Base-by-base conservation (phyloP, 768 basidiomycete species). In the Exsudoporus frostii region DNA sequence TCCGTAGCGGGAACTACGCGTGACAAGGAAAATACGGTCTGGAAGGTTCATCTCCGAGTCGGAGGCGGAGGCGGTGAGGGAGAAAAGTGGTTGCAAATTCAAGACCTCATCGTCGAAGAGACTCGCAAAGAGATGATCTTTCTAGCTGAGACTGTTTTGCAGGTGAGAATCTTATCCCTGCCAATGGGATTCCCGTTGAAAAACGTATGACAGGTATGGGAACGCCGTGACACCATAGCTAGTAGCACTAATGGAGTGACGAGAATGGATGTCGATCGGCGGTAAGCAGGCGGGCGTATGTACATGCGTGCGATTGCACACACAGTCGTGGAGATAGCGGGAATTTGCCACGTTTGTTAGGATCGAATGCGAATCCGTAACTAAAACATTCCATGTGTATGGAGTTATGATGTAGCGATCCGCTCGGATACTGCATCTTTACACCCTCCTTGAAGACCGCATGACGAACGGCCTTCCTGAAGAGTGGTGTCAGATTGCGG, bases 41-140 rank as follows among this genome's bases (percentile, higher is more conserved):
- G 93, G 91, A 98, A 98, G 70, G 88, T 85, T 27, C 90, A 95
- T 71, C 78, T 94, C 46, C 82, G 88, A 54, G 85, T 84, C 45
- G 82, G 83, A 27, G 81, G 84, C 17, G 86, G 85, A 45, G 86
- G 85, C 15, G 88, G 85, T 33, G 90, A 94, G 57, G 79, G 76
- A 45, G 95, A 98, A 71, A 92, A 88, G 66, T 98, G 97, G 97
- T 89, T 91, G 69, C 86, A 92, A 75, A 87, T 98, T 45, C 93
- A 98, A 71, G 96, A 99, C 74, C 77, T 99, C 52, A 90, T 95
- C 55, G 95, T 99, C 10, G 89, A 93, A 67, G 95, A 98, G 65
- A 90, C 92, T n/a, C 78, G 93, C 53, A 92, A 90, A 71, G 93
- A 97, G 66, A 94, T 99, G 92, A 96, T 99, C 49, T 94, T 97